These are phyloP conservation scores for Sphaerulina populicola DNA, from an alignment of 2,329 filamentous ascomycete genomes.

Conservation along the genomic window DNA sequence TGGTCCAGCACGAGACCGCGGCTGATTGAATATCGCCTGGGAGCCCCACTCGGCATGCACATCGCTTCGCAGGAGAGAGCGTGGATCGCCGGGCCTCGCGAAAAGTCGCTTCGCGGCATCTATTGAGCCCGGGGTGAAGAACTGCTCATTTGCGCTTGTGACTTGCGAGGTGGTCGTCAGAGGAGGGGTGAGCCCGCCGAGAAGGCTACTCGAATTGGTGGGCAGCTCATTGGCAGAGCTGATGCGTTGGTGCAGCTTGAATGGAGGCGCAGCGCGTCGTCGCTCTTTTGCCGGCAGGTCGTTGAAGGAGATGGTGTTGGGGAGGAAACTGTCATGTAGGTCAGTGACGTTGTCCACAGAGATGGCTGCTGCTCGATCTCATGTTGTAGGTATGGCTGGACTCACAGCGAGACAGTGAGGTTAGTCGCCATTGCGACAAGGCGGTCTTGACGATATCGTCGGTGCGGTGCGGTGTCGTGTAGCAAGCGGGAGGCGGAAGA, in stretches of 20 bases:
- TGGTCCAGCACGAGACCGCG: constrained; percentile 63
- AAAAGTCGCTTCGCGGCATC: constrained; percentile 47
- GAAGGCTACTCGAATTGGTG: constrained; percentile 33
- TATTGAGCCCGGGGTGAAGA: constrained; percentile 38
- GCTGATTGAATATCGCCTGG: constrained; percentile 60
- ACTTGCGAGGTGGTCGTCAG: constrained; percentile 33
- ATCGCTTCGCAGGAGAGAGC: constrained; percentile 60
- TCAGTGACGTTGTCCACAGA: neutral
- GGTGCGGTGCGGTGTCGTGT: neutral
- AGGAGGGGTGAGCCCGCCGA: constrained; percentile 35
- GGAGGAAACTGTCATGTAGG: constrained; percentile 60
- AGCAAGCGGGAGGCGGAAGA: neutral
- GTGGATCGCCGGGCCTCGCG: constrained; percentile 41
- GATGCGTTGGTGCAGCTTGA: constrained; percentile 33
- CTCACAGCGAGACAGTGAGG: constrained; percentile 31
- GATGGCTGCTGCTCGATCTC: neutral
- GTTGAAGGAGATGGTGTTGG: constrained; percentile 80
- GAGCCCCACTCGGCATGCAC: constrained; percentile 68
- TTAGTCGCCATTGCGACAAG: constrained; percentile 25
- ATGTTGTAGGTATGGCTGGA: neutral
- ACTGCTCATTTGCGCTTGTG: constrained; percentile 28
- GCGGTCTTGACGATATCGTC: neutral
- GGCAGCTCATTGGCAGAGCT: constrained; percentile 10
- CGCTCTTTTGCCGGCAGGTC: constrained; percentile 42
- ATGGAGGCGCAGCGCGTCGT: constrained; percentile 19